Conservation (phyloP, 1,139 yeast genomes). For the Protomyces arabidopsidicola region DNA sequence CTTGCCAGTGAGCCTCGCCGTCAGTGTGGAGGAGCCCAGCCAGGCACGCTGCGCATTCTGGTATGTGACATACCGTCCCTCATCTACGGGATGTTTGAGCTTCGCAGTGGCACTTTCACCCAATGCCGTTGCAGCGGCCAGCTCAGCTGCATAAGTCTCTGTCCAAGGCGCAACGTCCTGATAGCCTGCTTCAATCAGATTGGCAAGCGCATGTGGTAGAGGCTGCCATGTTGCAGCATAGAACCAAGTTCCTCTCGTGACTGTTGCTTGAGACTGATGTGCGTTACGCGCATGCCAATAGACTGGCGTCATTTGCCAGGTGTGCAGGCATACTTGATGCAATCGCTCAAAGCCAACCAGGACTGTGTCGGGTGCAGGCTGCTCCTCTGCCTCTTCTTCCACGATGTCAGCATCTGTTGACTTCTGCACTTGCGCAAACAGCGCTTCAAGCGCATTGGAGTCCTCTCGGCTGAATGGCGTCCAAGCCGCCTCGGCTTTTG, state of each 20-base stretch:
- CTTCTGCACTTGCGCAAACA: neutral
- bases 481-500: conserved; percentile 8
- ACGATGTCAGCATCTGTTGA: neutral
- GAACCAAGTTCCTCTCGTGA: conserved; percentile 41
- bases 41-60: conserved; percentile 8
- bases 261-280: conserved; percentile 33
- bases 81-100: conserved; percentile 31
- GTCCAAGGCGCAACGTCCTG: conserved; percentile 40
- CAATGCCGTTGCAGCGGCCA: conserved; percentile 37
- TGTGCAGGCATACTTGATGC: conserved; percentile 38
- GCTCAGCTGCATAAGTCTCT: conserved; percentile 37
- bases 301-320: conserved; percentile 38
- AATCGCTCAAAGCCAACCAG: conserved; percentile 42
- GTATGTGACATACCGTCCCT: conserved; percentile 7
- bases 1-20: conserved; percentile 3
- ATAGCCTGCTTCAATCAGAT: conserved; percentile 36
- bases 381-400: neutral
- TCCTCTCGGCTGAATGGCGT: conserved; percentile 16
- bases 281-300: conserved; percentile 40
- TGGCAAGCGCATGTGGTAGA: conserved; percentile 39
- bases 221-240: conserved; percentile 40
- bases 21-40: conserved; percentile 6
- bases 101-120: conserved; percentile 39
- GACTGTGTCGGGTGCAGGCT: neutral
- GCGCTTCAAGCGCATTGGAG: conserved; percentile 7